Base-by-base conservation (phyloP, 78 protist genomes). In the Dictyostelium purpureum region DNA sequence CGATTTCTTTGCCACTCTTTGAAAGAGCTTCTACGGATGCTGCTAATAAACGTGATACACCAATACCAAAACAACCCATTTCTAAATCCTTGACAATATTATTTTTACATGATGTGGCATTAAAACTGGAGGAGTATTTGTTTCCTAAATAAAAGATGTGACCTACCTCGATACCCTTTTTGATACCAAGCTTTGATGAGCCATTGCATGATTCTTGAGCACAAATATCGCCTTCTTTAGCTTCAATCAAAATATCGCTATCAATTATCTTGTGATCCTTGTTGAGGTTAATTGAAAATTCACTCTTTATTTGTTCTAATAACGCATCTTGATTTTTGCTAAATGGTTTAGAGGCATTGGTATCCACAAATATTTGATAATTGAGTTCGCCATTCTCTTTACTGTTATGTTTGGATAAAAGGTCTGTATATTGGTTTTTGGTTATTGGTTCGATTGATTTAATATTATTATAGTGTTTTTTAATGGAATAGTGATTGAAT, bases 41-140 rank as follows among this genome's bases (percentile, higher is more conserved):
- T 1, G 95, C 95, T 19, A 92, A 28, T n/a, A 92, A 31, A 66
- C 95, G 59, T 47, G 89, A 67, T 16, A 92, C 95, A 38, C 95
- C 95, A 16, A 92, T 81, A n/a, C 91, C 95, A 38, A 65, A 81
- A 33, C 91, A 92, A 14, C 95, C 95, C 95, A 92, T 92, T 56
- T 92, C 95, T 51, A 92, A 47, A 26, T 67, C 74, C 12, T 31
- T 21, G 3, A 12, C 59, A 35, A 73, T 87, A 35, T 16, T 28
- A 7, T n/a, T 21, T 21, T 54, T 52, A n/a, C 67, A 49, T 0
- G 33, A 52, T 6, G 28, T 31, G 0, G 89, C 82, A 31, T 42
- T 40, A 33, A 92, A 35, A 16, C 33, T 42, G 2, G 21, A 18
- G 9, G 91, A 82, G 28, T 92, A 92, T 63, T 92, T 92, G 14